Evolutionary conservation across 225 moss, liverwort and hornwort species (phyloP).

Genomic region (Sphagnum tenellum): DNA sequence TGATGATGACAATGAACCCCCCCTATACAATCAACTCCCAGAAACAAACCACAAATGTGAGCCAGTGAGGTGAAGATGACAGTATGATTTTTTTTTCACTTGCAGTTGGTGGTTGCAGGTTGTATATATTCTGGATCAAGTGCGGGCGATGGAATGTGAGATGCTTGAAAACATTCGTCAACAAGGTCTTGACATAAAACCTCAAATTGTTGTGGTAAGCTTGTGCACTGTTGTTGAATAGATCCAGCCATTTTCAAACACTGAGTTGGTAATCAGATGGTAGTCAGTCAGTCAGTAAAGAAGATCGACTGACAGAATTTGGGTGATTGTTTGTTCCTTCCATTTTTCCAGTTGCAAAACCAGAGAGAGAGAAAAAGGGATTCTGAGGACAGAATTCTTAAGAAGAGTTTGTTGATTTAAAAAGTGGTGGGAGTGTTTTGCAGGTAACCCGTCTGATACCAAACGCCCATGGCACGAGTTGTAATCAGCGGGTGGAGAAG

Average conservation of each 20-base stretch:
- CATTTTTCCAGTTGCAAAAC: no score
- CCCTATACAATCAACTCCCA: not conserved
- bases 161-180: constrained; percentile 27
- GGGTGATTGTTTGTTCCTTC: no score
- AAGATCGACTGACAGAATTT: no score
- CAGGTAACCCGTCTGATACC: constrained; percentile 97
- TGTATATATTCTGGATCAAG: constrained; percentile 70
- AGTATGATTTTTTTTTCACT: not conserved
- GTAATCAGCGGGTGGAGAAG: constrained; percentile 70
- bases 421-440: no score
- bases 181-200: constrained; percentile 34
- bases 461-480: constrained; percentile 68
- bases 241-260: not conserved
- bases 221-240: not conserved
- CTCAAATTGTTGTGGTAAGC: constrained; percentile 36
- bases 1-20: not conserved
- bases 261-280: not conserved
- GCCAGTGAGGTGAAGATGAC: not conserved
- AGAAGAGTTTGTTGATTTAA: no score
- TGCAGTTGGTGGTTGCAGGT: constrained; percentile 30
- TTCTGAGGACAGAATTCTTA: no score
- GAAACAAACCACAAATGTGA: no score
- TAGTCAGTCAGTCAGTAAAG: no score
- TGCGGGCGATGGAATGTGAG: constrained; percentile 35
- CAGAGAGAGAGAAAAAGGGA: no score